Conservation (phyloP, 345 rosid genomes). For the Excoecaria cochinchinensis region DNA sequence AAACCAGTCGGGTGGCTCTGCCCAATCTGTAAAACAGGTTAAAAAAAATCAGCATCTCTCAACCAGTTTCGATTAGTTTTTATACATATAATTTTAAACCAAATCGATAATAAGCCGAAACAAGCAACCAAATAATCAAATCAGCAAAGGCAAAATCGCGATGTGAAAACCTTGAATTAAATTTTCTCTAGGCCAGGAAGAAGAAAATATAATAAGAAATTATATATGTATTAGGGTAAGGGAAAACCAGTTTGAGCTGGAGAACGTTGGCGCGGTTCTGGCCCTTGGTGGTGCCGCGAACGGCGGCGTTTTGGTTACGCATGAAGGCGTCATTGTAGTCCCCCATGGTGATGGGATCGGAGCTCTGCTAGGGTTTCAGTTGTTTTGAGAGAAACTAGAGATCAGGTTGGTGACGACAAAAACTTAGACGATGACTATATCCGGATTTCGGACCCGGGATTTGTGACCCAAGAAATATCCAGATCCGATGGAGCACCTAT, state of each 20-base stretch:
- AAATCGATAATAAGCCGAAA: background rate
- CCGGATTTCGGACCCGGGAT: background rate
- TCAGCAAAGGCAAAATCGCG: background rate
- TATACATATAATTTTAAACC: background rate
- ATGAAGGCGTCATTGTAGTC: constrained; percentile 74
- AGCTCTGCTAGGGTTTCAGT: constrained; percentile 34
- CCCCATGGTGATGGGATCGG: constrained; percentile 49
- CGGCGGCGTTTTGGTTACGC: constrained; percentile 84
- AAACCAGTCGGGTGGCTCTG: constrained; percentile 96
- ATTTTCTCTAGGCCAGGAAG: background rate
- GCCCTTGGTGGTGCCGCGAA: constrained; percentile 76
- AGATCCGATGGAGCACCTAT: background rate
- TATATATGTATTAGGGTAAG: background rate
- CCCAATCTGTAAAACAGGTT: constrained; percentile 67
- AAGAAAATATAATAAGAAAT: constrained; percentile 1
- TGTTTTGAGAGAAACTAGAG: background rate
- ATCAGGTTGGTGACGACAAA: background rate
- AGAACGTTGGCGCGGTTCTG: constrained; percentile 92
- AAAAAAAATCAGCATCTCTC: background rate
- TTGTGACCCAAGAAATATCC: background rate
- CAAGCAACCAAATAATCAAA: background rate
- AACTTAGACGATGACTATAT: background rate
- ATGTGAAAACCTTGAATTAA: background rate
- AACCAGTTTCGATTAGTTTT: background rate
- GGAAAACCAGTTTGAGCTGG: constrained; percentile 87